Evolutionary conservation across 139 green algal genomes (phyloP), one percentile per base, ranked within the genome.

Genomic region (Chlamydomonas sp.): DNA sequence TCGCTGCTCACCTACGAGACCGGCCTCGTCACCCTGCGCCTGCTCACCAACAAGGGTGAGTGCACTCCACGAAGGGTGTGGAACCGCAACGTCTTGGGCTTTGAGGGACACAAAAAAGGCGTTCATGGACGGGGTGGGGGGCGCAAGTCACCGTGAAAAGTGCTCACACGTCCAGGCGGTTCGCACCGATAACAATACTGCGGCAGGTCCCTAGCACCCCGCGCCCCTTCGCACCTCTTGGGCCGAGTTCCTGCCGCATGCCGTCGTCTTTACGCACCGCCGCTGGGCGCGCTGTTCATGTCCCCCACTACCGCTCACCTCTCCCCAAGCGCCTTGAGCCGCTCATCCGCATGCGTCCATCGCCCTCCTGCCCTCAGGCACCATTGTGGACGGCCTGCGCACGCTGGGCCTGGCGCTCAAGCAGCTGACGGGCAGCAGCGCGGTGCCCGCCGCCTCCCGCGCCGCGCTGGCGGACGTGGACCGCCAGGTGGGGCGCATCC

Each of bases 1-100:
- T 94, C 88, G 77, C 87, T 96, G 90, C 92, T 98, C 60, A 97
- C 95, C 2, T 92, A 96, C 84, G 94, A 98, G 91, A 86, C 94
- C 86, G 96, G 96, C 17, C 68, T 91, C 59, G 79, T 93, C 10
- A 98, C 96, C 59, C 64, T 97, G 82, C 89, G 92, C 49, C 89
- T 97, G 63, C 86, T 96, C 91, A 79, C 82, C 10, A 18, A 12
- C 12, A 63, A 63, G 17, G 71, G 80, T 85, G 69, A 69, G 69
- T 15, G 31, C 3, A 17, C 60, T 60, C 31, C 77, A 66, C 20
- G 77, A 12, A 68, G 77, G 9, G 20, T 66, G 18, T 66, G 31
- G 77, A n/a, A 12, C 15, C 10, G 10, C 58, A 18, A 18, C 77
- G 64, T 81, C 1, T 12, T 64, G 31, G 14, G 57, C 77, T 49